phyloP scores from a whole-genome alignment of 169 alveolate genomes.

The Neospora caninum region DNA sequence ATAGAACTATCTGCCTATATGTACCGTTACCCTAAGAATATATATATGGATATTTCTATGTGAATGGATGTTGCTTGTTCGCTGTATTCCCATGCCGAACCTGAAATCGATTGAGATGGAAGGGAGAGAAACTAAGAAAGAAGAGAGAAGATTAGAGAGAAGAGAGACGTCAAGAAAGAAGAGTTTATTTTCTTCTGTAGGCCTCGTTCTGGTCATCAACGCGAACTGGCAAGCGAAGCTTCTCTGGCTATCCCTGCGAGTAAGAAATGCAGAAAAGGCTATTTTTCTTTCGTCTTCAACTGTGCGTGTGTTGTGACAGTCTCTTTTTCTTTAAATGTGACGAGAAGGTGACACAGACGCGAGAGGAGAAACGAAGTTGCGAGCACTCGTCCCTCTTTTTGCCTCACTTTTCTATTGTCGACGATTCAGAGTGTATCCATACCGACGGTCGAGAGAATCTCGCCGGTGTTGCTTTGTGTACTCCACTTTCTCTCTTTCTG shows the following conservation, averaged over 20 bases:
- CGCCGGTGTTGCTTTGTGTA: background rate
- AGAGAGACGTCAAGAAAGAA: too few species aligned
- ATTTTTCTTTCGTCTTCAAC: too few species aligned
- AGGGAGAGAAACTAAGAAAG: background rate
- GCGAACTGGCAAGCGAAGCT: constrained; percentile 23
- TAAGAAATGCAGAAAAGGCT: background rate
- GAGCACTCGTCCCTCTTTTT: background rate
- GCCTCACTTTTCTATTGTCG: background rate
- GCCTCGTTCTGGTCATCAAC: background rate
- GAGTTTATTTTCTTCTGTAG: background rate
- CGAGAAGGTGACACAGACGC: background rate
- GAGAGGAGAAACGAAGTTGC: background rate
- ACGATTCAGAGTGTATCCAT: background rate
- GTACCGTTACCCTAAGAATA: too few species aligned
- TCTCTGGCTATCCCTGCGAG: constrained; percentile 3
- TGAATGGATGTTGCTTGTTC: background rate
- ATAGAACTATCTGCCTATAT: too few species aligned
- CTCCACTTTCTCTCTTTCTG: background rate
- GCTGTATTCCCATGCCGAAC: too few species aligned
- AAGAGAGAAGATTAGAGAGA: too few species aligned
- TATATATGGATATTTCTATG: background rate
- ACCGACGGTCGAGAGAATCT: too few species aligned
- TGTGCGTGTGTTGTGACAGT: too few species aligned
- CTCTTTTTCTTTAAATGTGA: too few species aligned
- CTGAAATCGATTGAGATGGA: too few species aligned